A percentile compares a stretch with the other conserved stretches of the same genome.
Evolutionary conservation across 1,284 basidiomycete species (phyloP).

Genomic region (Dichomitus squalens): DNA sequence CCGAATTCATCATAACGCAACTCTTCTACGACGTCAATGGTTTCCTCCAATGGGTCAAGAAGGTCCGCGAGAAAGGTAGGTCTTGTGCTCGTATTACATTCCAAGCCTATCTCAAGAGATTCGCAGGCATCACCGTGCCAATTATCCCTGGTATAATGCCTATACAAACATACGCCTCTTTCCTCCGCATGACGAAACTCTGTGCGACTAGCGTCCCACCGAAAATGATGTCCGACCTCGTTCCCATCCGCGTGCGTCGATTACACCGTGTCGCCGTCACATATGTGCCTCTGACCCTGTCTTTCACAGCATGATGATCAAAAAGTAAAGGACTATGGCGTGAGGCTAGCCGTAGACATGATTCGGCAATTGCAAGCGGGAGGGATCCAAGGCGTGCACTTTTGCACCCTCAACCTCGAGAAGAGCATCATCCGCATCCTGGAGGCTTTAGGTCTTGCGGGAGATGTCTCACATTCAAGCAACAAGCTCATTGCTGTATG

Average conservation of each 20-base stretch:
- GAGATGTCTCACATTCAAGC: conserved; percentile 39
- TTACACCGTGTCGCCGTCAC: not conserved
- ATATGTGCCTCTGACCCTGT: not conserved
- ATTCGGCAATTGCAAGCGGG: conserved; percentile 59
- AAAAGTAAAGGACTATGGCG: conserved; percentile 89
- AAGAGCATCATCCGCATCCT: conserved; percentile 93
- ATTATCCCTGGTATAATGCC: conserved; percentile 98
- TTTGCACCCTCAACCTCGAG: conserved; percentile 97
- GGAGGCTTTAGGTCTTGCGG: conserved; percentile 75
- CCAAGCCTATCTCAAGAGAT: not conserved
- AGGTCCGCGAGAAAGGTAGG: conserved; percentile 71
- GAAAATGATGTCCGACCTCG: conserved; percentile 68
- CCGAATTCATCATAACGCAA: conserved; percentile 96
- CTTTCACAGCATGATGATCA: conserved; percentile 80
- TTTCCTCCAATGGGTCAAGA: conserved; percentile 80
- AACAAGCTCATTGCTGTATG: conserved; percentile 73
- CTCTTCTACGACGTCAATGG: conserved; percentile 94
- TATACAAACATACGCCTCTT: conserved; percentile 94
- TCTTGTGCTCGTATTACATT: conserved; percentile 9
- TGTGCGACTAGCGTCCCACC: conserved; percentile 84
- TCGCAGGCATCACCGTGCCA: conserved; percentile 85
- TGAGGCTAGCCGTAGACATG: conserved; percentile 78
- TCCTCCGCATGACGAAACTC: conserved; percentile 88
- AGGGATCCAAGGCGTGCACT: conserved; percentile 83
- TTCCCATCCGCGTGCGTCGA: conserved; percentile 73